Percentiles rank a stretch among this genome's conserved stretches.
Evolutionary conservation across 1,284 basidiomycete species (phyloP).

Genomic region (Coniferiporia sulphurascens): DNA sequence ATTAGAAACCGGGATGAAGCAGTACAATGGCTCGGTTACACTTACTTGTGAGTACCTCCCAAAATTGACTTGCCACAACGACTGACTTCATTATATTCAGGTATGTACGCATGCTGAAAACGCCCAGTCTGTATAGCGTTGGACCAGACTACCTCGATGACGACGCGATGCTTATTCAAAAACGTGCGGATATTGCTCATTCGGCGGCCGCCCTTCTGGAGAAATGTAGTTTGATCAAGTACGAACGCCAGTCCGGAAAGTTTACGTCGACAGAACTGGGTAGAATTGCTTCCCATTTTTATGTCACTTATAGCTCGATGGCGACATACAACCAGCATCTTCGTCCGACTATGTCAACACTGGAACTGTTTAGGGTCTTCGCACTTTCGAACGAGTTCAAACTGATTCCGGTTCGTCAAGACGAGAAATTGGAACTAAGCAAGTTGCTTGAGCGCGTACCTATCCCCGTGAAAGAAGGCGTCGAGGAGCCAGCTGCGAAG

Average conservation of each 20-base stretch:
- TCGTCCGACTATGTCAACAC: constrained; percentile 77
- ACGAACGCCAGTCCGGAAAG: constrained; percentile 84
- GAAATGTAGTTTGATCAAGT: constrained; percentile 92
- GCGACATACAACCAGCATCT: constrained; percentile 95
- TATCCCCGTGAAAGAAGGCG: constrained; percentile 95
- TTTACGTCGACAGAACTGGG: constrained; percentile 93
- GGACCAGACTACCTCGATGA: constrained; percentile 89
- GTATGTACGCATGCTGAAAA: constrained; percentile 95
- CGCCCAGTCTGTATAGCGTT: constrained; percentile 87
- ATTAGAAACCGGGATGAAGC: constrained; percentile 96
- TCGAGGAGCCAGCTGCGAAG: constrained; percentile 95
- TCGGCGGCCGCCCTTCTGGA: constrained; percentile 92
- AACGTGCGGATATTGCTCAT: constrained; percentile 91
- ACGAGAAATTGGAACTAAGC: constrained; percentile 86
- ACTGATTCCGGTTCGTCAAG: constrained; percentile 67
- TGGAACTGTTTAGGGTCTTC: constrained; percentile 96
- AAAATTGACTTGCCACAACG: neutral
- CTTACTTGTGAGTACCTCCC: constrained; percentile 70
- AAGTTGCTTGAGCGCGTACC: constrained; percentile 94
- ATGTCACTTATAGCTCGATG: constrained; percentile 96
- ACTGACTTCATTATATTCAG: constrained; percentile 31
- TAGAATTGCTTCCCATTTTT: constrained; percentile 94
- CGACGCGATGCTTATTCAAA: constrained; percentile 83
- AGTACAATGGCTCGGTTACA: constrained; percentile 96
- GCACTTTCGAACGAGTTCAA: constrained; percentile 98